Evolutionary conservation across 148 eudicot species (phyloP), one percentile per base, ranked within the genome.

Genomic region (Amaranthus palmeri): DNA sequence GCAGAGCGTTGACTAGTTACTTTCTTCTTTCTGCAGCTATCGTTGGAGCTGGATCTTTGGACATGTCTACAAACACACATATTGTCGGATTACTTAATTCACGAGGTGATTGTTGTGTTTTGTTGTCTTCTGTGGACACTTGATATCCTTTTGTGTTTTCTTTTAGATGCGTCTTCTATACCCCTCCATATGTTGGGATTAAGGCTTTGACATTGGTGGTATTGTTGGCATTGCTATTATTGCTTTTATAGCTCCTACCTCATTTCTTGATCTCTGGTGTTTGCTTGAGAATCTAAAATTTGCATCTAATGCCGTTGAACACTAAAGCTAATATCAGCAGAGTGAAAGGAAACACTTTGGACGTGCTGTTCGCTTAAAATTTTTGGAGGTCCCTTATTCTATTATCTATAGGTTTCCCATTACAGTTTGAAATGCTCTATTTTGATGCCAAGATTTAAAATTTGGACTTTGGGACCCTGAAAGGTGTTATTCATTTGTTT

Each of bases 21-120:
- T 10, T 42, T 51, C n/a, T 40, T 73, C 45, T 4, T 74, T 53
- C 51, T 83, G 79, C 97, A 95, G 99, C 90, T 89, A 76, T 92
- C 99, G n/a, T 78, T 82, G 48, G 99, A 95, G 70, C 81, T 92
- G 71, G 96, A 95, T 74, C 96, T 90, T 36, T 95, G 99, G 99
- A 83, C 85, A 72, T 62, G 82, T 61, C 81, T 95, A n/a, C 87
- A 86, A 69, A 74, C 80, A 60, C 99, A 95, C 72, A 81, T 95
- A 74, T 82, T 88, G 78, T 86, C 90, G 53, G 99, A 95, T 80
- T 95, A 89, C 79, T 70, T 73, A 44, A 90, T 78, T 85, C 86
- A 90, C 72, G 93, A 95, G 99, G 99, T 87, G 80, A 74, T 68
- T 63, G 50, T 72, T 54, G 59, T 61, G 65, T 11, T 41, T 15